A percentile compares a stretch with the other conserved stretches of the same genome.
Conservation (phyloP, 352 stramenopile species). For the Phytophthora podocarpi region DNA sequence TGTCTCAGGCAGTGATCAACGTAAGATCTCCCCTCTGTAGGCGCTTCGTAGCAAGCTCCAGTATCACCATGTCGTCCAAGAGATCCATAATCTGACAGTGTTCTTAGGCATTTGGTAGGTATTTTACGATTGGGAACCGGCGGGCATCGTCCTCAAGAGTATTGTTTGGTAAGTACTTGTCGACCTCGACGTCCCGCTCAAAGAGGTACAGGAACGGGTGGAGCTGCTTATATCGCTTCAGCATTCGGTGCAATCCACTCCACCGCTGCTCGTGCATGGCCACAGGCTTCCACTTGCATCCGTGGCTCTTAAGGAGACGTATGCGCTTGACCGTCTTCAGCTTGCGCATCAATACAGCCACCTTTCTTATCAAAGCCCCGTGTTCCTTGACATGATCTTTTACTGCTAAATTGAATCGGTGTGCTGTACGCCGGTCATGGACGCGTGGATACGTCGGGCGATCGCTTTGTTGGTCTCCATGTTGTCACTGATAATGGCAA, state of each 20-base stretch:
- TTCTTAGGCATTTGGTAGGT: background rate
- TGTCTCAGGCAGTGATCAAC: background rate
- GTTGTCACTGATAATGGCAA: constrained; percentile 11
- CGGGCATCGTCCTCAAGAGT: background rate
- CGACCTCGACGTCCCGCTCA: background rate
- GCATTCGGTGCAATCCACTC: background rate
- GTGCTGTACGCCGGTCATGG: constrained; percentile 3
- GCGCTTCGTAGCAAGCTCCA: background rate
- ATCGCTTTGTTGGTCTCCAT: constrained; percentile 18
- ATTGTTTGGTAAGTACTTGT: background rate
- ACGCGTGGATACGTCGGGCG: background rate
- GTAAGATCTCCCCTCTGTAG: background rate
- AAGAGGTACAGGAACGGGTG: background rate
- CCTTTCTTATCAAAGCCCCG: background rate
- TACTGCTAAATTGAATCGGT: constrained; percentile 14
- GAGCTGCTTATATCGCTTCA: background rate
- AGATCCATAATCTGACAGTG: background rate
- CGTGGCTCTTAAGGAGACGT: background rate
- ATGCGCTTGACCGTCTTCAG: background rate
- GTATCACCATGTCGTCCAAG: background rate
- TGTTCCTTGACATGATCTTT: background rate
- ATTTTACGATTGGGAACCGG: background rate
- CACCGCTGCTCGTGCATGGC: background rate
- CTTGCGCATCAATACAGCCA: background rate
- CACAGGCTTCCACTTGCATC: background rate